Evolutionary conservation across 169 alveolate genomes (phyloP).

Genomic region (Babesia sp.): DNA sequence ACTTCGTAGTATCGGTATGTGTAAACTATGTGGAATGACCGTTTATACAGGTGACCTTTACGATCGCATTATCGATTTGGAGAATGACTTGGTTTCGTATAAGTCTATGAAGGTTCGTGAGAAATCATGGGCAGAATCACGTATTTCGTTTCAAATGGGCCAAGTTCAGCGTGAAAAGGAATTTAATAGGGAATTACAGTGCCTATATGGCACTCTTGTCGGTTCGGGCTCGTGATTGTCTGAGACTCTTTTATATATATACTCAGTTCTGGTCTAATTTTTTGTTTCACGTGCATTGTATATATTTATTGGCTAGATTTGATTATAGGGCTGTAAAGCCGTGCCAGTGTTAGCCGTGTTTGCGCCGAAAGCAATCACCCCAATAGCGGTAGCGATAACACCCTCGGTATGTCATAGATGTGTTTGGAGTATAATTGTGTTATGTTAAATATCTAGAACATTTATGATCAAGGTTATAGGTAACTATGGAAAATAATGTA

Average conservation of each 20-base stretch:
- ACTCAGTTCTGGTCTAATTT: no score
- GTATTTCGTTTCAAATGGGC: slow-evolving; percentile 37
- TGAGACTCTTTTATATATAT: no score
- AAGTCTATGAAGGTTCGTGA: slow-evolving; percentile 34
- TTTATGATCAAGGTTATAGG: no score
- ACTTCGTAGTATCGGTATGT: slow-evolving; percentile 47
- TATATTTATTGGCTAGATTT: no score
- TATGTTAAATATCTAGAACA: no score
- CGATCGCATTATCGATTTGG: slow-evolving; percentile 9
- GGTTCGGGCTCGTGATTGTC: neutral
- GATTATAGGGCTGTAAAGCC: neutral
- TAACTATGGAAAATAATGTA: neutral
- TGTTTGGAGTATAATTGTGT: no score
- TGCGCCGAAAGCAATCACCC: no score
- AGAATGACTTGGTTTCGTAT: slow-evolving; percentile 29
- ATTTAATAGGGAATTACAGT: slow-evolving; percentile 43
- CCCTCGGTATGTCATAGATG: no score
- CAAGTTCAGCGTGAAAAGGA: slow-evolving; percentile 42
- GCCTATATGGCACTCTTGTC: slow-evolving; percentile 14
- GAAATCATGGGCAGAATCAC: slow-evolving; percentile 16
- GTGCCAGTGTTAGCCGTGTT: neutral
- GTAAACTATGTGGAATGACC: neutral
- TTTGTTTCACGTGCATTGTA: no score
- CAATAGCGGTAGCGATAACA: no score
- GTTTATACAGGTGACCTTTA: slow-evolving; percentile 24